A percentile compares a stretch with the other conserved stretches of the same genome.
These are phyloP conservation scores for Chytriomyces sp. DNA, from an alignment of 192 early-diverging fungal genomes.

Conservation along the genomic window DNA sequence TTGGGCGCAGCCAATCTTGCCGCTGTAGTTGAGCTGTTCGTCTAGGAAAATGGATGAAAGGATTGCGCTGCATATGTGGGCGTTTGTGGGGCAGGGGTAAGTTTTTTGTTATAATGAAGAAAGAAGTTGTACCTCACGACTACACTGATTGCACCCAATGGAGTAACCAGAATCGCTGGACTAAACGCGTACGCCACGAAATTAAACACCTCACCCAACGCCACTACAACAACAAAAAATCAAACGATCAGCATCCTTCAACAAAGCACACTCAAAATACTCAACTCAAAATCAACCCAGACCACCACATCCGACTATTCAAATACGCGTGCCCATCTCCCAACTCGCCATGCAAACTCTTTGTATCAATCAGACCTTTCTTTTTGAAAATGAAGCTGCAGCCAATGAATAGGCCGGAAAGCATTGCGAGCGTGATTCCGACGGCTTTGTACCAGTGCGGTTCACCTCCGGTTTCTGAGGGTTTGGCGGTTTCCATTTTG, in stretches of 20 bases:
- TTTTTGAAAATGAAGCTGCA: conserved; percentile 89
- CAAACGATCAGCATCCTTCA: conserved; percentile 1
- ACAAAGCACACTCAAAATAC: too few species aligned
- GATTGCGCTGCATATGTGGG: conserved; percentile 49
- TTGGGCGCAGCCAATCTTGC: conserved; percentile 65
- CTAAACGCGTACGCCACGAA: conserved; percentile 94
- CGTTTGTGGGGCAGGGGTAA: not conserved
- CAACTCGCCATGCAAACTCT: conserved; percentile 8
- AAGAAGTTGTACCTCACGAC: conserved; percentile 75
- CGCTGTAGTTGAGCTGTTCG: conserved; percentile 59
- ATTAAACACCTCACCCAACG: conserved; percentile 87
- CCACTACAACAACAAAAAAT: conserved; percentile 59
- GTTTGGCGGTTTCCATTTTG: not conserved
- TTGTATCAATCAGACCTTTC: conserved; percentile 79
- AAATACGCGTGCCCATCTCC: conserved; percentile 73
- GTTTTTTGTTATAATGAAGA: not conserved
- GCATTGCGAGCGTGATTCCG: conserved; percentile 83
- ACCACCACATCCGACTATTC: conserved; percentile 87
- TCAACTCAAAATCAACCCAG: conserved; percentile 79
- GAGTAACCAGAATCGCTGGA: conserved; percentile 91
- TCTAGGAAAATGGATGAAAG: conserved; percentile 65
- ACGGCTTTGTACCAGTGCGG: conserved; percentile 52
- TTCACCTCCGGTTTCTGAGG: not conserved
- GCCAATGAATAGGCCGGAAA: conserved; percentile 85
- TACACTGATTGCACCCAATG: conserved; percentile 86